phyloP scores from a whole-genome alignment of 805 yeast species.

The Komagataella kurtzmanii region DNA sequence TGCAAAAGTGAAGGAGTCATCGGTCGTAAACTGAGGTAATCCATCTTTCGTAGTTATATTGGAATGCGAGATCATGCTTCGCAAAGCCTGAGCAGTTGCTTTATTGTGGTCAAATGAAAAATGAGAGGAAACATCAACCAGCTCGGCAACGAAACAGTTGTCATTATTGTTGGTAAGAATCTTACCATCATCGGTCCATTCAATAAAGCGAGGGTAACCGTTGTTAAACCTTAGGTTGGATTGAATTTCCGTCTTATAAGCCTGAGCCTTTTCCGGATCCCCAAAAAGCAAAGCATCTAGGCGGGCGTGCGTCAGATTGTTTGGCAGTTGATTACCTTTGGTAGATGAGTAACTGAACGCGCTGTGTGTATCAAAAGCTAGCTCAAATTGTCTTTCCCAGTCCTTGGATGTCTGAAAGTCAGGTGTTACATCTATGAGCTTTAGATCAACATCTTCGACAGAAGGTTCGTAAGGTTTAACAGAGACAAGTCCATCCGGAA shows the following conservation, averaged over 20 bases:
- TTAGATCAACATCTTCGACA: slow-evolving; percentile 30
- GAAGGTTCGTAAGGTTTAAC: slow-evolving; percentile 67
- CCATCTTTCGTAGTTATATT: slow-evolving; percentile 5
- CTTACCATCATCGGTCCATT: not conserved
- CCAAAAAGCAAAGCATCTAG: slow-evolving; percentile 36
- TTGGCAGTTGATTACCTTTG: not conserved
- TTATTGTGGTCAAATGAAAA: not conserved
- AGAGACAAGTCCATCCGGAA: slow-evolving; percentile 25
- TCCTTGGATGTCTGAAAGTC: slow-evolving; percentile 36
- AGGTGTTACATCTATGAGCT: slow-evolving; percentile 24
- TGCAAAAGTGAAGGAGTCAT: slow-evolving; percentile 16
- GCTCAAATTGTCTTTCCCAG: slow-evolving; percentile 52
- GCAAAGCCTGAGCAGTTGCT: not conserved
- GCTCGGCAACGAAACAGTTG: not conserved
- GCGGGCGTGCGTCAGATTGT: slow-evolving; percentile 12
- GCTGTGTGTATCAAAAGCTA: slow-evolving; percentile 22
- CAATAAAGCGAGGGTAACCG: not conserved
- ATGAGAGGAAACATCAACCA: not conserved
- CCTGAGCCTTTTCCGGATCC: slow-evolving; percentile 23
- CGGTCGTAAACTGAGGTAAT: slow-evolving; percentile 23
- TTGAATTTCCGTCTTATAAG: slow-evolving; percentile 12
- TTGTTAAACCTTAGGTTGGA: slow-evolving; percentile 14
- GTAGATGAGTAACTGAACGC: not conserved
- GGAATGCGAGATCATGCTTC: not conserved
- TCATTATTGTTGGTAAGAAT: not conserved